Evolutionary conservation across 352 stramenopile species (phyloP).

Genomic region (Blastocystis sp.): DNA sequence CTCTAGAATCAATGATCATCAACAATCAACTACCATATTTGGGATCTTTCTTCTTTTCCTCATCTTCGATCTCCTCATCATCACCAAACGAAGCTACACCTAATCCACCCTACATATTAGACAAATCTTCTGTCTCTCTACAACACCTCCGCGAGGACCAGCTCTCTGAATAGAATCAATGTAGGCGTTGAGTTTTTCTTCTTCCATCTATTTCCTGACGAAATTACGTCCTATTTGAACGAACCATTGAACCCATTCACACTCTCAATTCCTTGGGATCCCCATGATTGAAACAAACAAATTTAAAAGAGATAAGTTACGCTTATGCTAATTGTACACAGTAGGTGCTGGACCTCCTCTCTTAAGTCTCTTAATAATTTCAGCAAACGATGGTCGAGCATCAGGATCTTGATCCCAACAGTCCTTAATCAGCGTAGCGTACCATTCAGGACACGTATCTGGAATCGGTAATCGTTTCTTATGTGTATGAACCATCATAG

Average conservation of each 20-base stretch:
- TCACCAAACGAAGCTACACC: constrained; percentile 19
- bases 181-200: constrained; percentile 43
- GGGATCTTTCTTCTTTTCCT: constrained; percentile 60
- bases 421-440: constrained; percentile 65
- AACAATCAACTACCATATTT: constrained; percentile 24
- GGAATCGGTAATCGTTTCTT: constrained; percentile 63
- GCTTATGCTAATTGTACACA: constrained; percentile 15
- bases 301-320: not conserved
- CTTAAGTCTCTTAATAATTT: constrained; percentile 71
- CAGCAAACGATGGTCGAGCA: constrained; percentile 74
- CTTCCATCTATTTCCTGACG: not conserved
- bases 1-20: not conserved
- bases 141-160: constrained; percentile 19
- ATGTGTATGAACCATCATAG: constrained; percentile 61
- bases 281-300: constrained; percentile 5
- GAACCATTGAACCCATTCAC: no score
- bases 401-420: constrained; percentile 75
- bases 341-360: constrained; percentile 56
- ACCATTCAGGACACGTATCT: constrained; percentile 59
- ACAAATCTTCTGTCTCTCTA: not conserved
- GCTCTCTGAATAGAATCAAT: constrained; percentile 52
- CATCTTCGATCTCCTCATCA: constrained; percentile 46
- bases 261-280: not conserved
- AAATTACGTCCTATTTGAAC: no score
- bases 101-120: constrained; percentile 21